Percentiles rank a stretch among this genome's conserved stretches.
These are phyloP conservation scores for Tothia fuscella DNA, from an alignment of 2,329 filamentous ascomycete genomes.

Conservation along the genomic window DNA sequence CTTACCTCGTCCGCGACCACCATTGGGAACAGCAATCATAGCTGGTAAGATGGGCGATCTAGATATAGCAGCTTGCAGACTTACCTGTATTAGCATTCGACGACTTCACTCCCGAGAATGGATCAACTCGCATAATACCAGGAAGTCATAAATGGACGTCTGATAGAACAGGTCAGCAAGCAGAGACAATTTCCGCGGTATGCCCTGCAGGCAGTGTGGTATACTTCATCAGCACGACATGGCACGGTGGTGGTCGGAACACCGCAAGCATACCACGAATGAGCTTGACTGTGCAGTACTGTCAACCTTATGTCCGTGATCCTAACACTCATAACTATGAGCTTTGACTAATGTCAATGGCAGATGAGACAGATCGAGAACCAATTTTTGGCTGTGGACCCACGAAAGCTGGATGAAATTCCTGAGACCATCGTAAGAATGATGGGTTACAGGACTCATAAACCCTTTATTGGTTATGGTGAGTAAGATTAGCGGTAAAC, in stretches of 20 bases:
- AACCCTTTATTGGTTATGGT: constrained; percentile 24
- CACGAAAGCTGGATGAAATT: constrained; percentile 20
- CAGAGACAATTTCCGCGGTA: constrained; percentile 22
- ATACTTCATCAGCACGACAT: constrained; percentile 17
- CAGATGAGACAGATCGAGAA: constrained; percentile 23
- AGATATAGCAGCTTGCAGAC: too few relatives aligned
- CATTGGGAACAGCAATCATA: constrained; percentile 23
- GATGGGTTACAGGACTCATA: constrained; percentile 24
- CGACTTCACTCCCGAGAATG: constrained; percentile 23
- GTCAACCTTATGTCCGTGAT: constrained; percentile 23
- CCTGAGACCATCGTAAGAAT: constrained; percentile 21
- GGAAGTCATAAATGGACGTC: constrained; percentile 25
- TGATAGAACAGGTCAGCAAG: constrained; percentile 19
- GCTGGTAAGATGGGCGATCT: too few relatives aligned
- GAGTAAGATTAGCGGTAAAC: neutral
- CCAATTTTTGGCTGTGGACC: constrained; percentile 23
- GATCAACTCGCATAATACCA: constrained; percentile 26
- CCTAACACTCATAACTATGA: neutral
- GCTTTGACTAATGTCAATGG: neutral
- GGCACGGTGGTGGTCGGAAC: constrained; percentile 29
- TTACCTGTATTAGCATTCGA: constrained; percentile 26
- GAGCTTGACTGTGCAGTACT: constrained; percentile 30
- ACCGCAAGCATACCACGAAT: constrained; percentile 18
- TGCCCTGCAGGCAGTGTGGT: constrained; percentile 25
- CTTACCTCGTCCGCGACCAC: constrained; percentile 23